Conservation (phyloP, 768 basidiomycete species). For the Xanthoconium stramineum region DNA sequence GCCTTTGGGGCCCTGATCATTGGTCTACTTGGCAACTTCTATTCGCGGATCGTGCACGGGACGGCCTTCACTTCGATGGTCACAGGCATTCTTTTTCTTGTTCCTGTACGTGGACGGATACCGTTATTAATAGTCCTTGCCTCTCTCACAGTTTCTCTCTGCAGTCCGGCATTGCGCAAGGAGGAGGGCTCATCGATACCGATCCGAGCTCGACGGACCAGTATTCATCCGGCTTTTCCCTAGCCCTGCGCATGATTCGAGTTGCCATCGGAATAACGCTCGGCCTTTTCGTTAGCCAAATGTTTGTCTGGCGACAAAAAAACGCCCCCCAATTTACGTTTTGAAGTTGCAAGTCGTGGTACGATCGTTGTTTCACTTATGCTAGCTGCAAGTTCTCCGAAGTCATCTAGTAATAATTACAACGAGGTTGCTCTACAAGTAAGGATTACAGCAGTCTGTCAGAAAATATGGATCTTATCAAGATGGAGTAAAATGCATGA, state of each 20-base stretch:
- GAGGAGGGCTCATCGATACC: constrained; percentile 59
- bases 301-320: constrained; percentile 68
- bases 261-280: constrained; percentile 85
- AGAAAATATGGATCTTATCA: constrained; percentile 19
- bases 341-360: constrained; percentile 31
- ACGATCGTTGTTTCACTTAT: not conserved
- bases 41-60: constrained; percentile 69
- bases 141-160: constrained; percentile 19
- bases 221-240: constrained; percentile 73
- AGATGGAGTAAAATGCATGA: constrained; percentile 14
- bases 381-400: constrained; percentile 2
- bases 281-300: constrained; percentile 78
- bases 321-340: constrained; percentile 75
- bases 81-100: constrained; percentile 88
- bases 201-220: constrained; percentile 50
- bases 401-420: constrained; percentile 33
- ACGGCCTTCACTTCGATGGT: constrained; percentile 91
- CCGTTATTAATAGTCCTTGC: not conserved
- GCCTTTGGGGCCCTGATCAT: constrained; percentile 77
- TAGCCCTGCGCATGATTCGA: constrained; percentile 80
- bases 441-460: constrained; percentile 27
- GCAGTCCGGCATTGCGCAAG: constrained; percentile 74
- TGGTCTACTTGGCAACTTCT: constrained; percentile 78
- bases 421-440: constrained; percentile 27
- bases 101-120: constrained; percentile 58